These are phyloP conservation scores for Nemania sp. DNA, from an alignment of 2,329 filamentous ascomycete genomes.

Conservation along the genomic window DNA sequence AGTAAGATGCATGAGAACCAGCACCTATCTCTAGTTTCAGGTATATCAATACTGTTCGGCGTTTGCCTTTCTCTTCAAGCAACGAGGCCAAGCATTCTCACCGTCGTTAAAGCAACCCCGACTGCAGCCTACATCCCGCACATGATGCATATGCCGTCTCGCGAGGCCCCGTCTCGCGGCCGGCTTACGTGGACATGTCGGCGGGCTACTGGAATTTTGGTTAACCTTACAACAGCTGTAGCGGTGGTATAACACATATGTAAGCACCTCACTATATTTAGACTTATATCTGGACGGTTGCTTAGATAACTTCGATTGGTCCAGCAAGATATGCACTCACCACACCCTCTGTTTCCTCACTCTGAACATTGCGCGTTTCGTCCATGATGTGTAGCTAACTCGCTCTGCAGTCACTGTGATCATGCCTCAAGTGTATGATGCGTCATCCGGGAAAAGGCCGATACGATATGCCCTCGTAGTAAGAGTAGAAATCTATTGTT, in stretches of 20 bases:
- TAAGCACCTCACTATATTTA: too few species aligned
- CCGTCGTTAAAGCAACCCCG: neutral
- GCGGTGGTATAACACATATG: too few species aligned
- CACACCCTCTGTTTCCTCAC: neutral
- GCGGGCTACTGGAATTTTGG: too few species aligned
- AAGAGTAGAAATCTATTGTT: neutral
- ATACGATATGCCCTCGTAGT: neutral
- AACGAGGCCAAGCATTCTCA: neutral
- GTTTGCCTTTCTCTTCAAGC: neutral
- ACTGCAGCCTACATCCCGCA: constrained; percentile 1
- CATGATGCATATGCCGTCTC: neutral
- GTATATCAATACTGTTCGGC: too few species aligned
- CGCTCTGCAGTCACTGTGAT: too few species aligned
- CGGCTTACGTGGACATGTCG: too few species aligned
- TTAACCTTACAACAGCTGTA: too few species aligned
- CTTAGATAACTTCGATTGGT: too few species aligned
- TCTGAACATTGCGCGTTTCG: neutral
- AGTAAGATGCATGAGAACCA: too few species aligned
- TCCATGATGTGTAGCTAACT: neutral
- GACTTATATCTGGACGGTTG: too few species aligned
- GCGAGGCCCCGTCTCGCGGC: neutral
- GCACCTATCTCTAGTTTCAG: too few species aligned
- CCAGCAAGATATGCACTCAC: neutral
- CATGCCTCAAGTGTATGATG: neutral
- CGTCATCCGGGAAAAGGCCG: neutral